Conservation (phyloP, 768 basidiomycete species). For the Porpolomopsis calyptriformis region DNA sequence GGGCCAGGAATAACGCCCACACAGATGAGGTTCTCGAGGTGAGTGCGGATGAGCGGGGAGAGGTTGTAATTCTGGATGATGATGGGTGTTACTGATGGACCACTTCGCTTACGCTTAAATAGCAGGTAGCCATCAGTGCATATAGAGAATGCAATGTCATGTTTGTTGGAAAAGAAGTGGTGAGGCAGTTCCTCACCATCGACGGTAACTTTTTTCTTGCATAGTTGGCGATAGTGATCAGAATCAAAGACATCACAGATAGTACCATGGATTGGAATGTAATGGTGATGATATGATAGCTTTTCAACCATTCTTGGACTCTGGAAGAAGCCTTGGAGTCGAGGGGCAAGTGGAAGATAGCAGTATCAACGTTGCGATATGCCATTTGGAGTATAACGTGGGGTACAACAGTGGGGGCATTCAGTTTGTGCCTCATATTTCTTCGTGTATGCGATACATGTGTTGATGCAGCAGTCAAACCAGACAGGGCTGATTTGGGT, state of each 20-base stretch:
- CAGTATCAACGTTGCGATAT: slow-evolving; percentile 14
- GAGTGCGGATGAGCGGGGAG: slow-evolving; percentile 23
- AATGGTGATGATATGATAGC: slow-evolving; percentile 12
- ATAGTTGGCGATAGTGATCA: slow-evolving; percentile 19
- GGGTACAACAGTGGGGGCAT: slow-evolving; percentile 15
- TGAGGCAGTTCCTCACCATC: slow-evolving; percentile 15
- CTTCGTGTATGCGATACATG: slow-evolving; percentile 24
- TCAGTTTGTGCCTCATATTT: slow-evolving; percentile 6
- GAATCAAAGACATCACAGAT: slow-evolving; percentile 30
- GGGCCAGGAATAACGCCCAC: slow-evolving; percentile 37
- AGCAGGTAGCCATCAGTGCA: slow-evolving; percentile 34
- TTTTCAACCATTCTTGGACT: slow-evolving; percentile 5
- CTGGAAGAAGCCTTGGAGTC: slow-evolving; percentile 15
- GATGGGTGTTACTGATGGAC: slow-evolving; percentile 30
- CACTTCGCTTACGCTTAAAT: slow-evolving; percentile 21
- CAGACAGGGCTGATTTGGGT: background rate
- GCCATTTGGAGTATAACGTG: slow-evolving; percentile 14
- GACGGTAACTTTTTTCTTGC: slow-evolving; percentile 16
- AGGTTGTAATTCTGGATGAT: slow-evolving; percentile 29
- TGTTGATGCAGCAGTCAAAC: slow-evolving; percentile 19
- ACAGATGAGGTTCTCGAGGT: slow-evolving; percentile 25
- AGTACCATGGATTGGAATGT: slow-evolving; percentile 7
- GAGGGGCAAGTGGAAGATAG: slow-evolving; percentile 23
- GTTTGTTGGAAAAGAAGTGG: slow-evolving; percentile 25
- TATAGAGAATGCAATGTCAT: slow-evolving; percentile 34